These are phyloP conservation scores for Globisporangium solare DNA, from an alignment of 352 stramenopile genomes.

Conservation along the genomic window DNA sequence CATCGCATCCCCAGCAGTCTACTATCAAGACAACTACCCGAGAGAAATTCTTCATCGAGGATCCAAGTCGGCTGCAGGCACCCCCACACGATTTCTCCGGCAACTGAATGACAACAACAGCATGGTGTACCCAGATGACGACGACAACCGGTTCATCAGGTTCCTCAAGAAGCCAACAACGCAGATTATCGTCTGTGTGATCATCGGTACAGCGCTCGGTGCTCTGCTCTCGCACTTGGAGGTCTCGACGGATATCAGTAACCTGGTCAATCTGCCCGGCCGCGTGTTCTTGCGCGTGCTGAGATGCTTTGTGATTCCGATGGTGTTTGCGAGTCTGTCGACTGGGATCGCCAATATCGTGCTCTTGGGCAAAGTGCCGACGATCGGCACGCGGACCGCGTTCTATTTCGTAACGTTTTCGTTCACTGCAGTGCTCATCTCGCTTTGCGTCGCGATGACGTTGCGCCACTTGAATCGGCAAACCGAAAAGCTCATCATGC, in stretches of 20 bases:
- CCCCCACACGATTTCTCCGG: constrained; percentile 11
- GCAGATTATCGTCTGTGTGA: constrained; percentile 37
- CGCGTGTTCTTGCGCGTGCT: constrained; percentile 43
- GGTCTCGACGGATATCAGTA: constrained; percentile 28
- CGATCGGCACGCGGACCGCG: constrained; percentile 45
- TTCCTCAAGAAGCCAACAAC: constrained; percentile 29
- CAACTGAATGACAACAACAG: constrained; percentile 2
- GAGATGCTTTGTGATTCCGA: constrained; percentile 54
- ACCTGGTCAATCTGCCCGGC: constrained; percentile 34
- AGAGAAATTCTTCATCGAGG: constrained; percentile 12
- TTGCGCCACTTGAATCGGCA: constrained; percentile 31
- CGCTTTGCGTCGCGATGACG: constrained; percentile 38
- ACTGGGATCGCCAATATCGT: constrained; percentile 64
- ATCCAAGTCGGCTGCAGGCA: constrained; percentile 9
- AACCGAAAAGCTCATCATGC: not conserved
- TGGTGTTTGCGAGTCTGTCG: constrained; percentile 64
- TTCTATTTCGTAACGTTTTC: constrained; percentile 51
- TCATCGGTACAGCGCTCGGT: constrained; percentile 28
- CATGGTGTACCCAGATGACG: constrained; percentile 5
- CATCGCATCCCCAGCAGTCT: constrained; percentile 34
- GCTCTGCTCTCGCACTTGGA: constrained; percentile 26
- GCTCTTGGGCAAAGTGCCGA: constrained; percentile 55
- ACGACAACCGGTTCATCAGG: constrained; percentile 14
- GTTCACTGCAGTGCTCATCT: constrained; percentile 22
- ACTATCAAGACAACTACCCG: constrained; percentile 28